Evolutionary conservation across 1,284 basidiomycete species (phyloP), one percentile per base, ranked within the genome.

Genomic region (Heterobasidion occidentale): DNA sequence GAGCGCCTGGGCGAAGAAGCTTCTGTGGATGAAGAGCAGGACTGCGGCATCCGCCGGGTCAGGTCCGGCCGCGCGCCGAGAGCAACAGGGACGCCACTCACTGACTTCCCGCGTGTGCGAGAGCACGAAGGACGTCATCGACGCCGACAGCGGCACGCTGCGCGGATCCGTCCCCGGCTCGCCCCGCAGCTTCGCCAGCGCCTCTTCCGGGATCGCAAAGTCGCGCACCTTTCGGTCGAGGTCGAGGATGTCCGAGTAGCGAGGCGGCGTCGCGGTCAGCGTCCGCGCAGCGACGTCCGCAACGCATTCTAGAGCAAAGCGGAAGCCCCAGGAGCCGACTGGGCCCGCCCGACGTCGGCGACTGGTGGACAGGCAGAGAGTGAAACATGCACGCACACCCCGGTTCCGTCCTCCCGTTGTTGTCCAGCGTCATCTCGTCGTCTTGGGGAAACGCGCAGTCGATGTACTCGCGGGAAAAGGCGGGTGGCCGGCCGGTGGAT

Each of bases 221-320:
- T 88, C 84, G 52, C 83, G 79, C 11, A 89, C 78, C 68, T 81
- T 86, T 20, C 77, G 76, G 69, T 89, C 87, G 5, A 89, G 75
- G 50, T 87, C 87, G 77, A 86, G 81, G 64, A 89, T 84, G 2
- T 79, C 81, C 0, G 78, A 71, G 63, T 88, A 89, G 19, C 74
- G 77, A 0, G 86, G 86, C 4, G 81, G 70, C 57, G 84, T 79
- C 0, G 85, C 77, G 0, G 80, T 82, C 33, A 88, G 71, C 0
- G 84, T 86, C n/a, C 78, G 76, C 4, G 78, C 68, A 0, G 80
- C 78, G 7, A 89, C 82, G 17, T 86, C 81, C 0, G 85, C 77
- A 2, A 87, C 79, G 60, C 81, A 83, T 61, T 88, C 82, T 3
- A 75, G 69, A 0, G 84, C 78, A 62, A 89, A 90, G 6, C 79